phyloP scores from a whole-genome alignment of 1,284 basidiomycete genomes.

The Trametes polyzona region DNA sequence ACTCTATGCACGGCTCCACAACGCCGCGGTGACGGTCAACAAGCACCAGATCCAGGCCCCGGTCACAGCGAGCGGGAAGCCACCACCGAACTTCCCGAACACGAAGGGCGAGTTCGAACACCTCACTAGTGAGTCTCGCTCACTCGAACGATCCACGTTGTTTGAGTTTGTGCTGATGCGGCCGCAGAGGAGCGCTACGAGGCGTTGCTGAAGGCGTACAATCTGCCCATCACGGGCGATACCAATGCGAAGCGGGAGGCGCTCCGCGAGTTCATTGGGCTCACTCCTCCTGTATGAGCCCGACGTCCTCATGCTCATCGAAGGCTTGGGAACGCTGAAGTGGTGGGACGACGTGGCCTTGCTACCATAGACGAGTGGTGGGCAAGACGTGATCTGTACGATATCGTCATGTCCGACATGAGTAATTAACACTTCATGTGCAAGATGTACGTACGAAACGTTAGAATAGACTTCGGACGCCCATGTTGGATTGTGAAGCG shows the following conservation, averaged over 20 bases:
- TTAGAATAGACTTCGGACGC: background rate
- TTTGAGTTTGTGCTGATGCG: background rate
- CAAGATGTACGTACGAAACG: background rate
- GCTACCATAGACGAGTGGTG: background rate
- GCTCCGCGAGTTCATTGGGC: constrained; percentile 41
- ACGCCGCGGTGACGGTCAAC: constrained; percentile 37
- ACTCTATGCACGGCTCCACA: constrained; percentile 41
- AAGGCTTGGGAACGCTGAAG: background rate
- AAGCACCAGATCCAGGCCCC: constrained; percentile 39
- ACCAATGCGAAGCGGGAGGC: constrained; percentile 42
- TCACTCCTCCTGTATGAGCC: constrained; percentile 28
- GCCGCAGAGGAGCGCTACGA: constrained; percentile 45
- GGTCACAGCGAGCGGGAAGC: constrained; percentile 39
- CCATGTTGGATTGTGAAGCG: too few relatives aligned
- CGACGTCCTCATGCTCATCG: background rate
- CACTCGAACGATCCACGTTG: too few relatives aligned
- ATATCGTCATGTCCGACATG: background rate
- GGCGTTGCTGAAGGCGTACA: constrained; percentile 39
- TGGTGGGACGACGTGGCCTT: background rate
- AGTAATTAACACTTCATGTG: background rate
- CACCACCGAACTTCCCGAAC: constrained; percentile 40
- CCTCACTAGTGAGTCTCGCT: constrained; percentile 39
- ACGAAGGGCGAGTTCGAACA: constrained; percentile 48
- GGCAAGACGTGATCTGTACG: background rate
- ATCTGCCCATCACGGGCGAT: constrained; percentile 40